Percentiles rank a stretch among this genome's conserved stretches.
Evolutionary conservation across 1,139 yeast genomes (phyloP).

Genomic region (Pichia sp.): DNA sequence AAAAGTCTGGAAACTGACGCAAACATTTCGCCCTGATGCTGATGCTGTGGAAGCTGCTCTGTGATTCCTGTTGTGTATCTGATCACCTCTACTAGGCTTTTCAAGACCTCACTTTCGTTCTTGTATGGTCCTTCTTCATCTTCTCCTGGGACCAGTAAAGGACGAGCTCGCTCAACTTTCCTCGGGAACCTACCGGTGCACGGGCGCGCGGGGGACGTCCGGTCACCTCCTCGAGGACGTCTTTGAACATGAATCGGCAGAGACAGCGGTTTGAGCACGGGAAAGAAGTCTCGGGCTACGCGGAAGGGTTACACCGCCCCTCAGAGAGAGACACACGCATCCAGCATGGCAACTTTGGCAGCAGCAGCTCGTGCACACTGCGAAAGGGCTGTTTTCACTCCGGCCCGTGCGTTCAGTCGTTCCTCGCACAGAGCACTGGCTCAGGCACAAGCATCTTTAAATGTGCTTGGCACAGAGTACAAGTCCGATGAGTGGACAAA

Average conservation of each 20-base stretch:
- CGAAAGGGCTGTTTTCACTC: background rate
- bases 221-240: background rate
- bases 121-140: background rate
- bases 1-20: constrained; percentile 10
- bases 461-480: constrained; percentile 50
- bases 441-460: constrained; percentile 23
- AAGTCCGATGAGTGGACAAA: constrained; percentile 79
- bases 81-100: too few relatives aligned
- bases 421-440: background rate
- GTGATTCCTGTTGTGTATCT: too few relatives aligned
- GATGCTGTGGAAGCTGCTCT: background rate
- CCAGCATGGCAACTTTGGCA: background rate
- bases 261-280: background rate
- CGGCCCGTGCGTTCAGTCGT: constrained; percentile 2
- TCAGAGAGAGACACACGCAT: background rate
- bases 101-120: background rate
- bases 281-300: background rate
- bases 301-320: background rate
- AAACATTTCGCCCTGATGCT: constrained; percentile 7
- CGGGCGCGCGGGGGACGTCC: background rate
- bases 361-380: background rate
- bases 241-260: background rate
- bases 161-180: background rate
- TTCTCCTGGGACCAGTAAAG: background rate
- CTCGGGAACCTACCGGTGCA: background rate